Evolutionary conservation across 1,139 yeast genomes (phyloP).

Genomic region (Lodderomyces elongisporus): DNA sequence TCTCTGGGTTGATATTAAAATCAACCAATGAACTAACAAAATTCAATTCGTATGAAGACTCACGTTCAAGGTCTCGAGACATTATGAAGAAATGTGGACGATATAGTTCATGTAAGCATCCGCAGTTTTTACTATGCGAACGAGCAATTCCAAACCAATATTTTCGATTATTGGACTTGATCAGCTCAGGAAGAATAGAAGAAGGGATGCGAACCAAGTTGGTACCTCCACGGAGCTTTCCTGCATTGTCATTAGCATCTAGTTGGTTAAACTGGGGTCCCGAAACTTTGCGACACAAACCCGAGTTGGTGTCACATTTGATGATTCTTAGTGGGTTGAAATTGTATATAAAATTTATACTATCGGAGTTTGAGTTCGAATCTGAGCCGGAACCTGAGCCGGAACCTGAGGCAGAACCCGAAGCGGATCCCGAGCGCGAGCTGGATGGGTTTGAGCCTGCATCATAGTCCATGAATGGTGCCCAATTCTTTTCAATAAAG

Average conservation of each 20-base stretch:
- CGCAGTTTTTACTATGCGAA: constrained; percentile 31
- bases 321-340: constrained; percentile 17
- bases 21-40: constrained; percentile 18
- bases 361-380: constrained; percentile 1
- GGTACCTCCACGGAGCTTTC: constrained; percentile 18
- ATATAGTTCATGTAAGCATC: constrained; percentile 26
- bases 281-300: constrained; percentile 13
- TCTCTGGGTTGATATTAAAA: constrained; percentile 16
- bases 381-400: constrained; percentile 9
- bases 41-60: constrained; percentile 11
- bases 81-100: constrained; percentile 19
- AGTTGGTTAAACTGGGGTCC: constrained; percentile 15
- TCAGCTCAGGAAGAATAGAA: constrained; percentile 8
- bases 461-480: constrained; percentile 28
- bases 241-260: constrained; percentile 13
- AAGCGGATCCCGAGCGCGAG: too few relatives aligned
- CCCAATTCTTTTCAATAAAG: constrained; percentile 37
- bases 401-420: too few relatives aligned
- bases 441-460: too few relatives aligned
- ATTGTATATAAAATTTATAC: constrained; percentile 16
- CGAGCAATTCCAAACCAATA: constrained; percentile 37
- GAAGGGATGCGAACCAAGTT: constrained; percentile 11
- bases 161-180: constrained; percentile 13
- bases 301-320: constrained; percentile 14
- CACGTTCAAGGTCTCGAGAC: constrained; percentile 10